These are phyloP conservation scores for Gyromitra esculenta DNA, from an alignment of 2,329 filamentous ascomycete genomes.

Conservation along the genomic window DNA sequence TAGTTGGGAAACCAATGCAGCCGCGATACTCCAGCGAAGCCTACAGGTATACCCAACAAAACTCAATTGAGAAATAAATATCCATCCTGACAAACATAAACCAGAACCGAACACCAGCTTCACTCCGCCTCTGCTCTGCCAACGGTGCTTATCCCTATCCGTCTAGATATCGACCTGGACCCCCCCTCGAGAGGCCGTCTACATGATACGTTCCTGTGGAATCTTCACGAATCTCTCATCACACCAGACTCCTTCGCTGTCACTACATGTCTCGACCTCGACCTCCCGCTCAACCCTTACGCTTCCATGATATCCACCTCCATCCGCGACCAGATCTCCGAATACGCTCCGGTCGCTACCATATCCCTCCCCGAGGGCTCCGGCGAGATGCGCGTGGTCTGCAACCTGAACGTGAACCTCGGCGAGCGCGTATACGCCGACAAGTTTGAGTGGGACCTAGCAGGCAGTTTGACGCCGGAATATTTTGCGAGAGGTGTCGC, in stretches of 20 bases:
- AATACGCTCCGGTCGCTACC: conserved; percentile 92
- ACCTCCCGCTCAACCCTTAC: conserved; percentile 75
- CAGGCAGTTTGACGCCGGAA: conserved; percentile 52
- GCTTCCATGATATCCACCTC: conserved; percentile 88
- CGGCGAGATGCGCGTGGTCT: conserved; percentile 79
- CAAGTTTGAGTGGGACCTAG: conserved; percentile 70
- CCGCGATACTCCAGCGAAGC: conserved; percentile 42
- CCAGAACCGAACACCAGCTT: conserved; percentile 69
- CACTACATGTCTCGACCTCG: conserved; percentile 87
- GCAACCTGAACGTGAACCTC: conserved; percentile 89
- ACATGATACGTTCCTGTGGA: conserved; percentile 97
- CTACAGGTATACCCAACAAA: conserved; percentile 50
- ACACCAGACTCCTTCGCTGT: conserved; percentile 97
- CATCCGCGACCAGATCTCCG: conserved; percentile 92
- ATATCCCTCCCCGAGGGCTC: conserved; percentile 68
- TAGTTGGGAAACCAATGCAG: conserved; percentile 51
- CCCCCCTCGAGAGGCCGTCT: conserved; percentile 79
- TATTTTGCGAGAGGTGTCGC: conserved; percentile 77
- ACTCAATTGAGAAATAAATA: background rate
- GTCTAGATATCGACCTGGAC: conserved; percentile 90
- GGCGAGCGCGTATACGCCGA: conserved; percentile 93
- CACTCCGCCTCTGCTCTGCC: conserved; percentile 78
- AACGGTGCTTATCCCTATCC: conserved; percentile 90
- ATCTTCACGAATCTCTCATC: conserved; percentile 90
- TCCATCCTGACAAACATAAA: conserved; percentile 25